Evolutionary conservation across 768 basidiomycete species (phyloP), one percentile per base, ranked within the genome.

Genomic region (Imleria badia): DNA sequence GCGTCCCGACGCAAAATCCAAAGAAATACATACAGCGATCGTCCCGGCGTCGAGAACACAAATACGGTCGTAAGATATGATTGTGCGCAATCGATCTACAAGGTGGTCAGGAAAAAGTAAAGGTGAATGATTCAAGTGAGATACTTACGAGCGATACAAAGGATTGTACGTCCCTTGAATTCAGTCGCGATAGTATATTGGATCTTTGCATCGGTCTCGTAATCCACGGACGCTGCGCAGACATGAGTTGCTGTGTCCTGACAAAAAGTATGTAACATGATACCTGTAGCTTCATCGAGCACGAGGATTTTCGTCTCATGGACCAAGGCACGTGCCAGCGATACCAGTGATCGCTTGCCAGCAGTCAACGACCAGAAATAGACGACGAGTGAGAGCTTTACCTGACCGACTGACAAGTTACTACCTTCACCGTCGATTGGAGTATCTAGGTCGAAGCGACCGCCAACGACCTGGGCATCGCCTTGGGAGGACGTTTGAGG

Each of bases 151-250:
- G 90, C 90, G 56, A 95, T 94, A 69, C 89, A 93, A 15, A 95
- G 72, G 51, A 95, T 81, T 0, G 94, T 96, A 59, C 86, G 84
- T 68, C 92, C 86, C 41, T 79, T 74, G 75, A 96, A 98, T 75
- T 89, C 87, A 45, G 77, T 76, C 2, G 90, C 80, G 58, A 98
- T 96, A 6, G 94, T 96, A 58, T 89, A 81, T 67, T 97, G 94
- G 55, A 98, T 94, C 68, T 90, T 91, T 53, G 84, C 76, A 73
- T 97, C 94, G 1, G 92, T 95, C 71, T 91, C 91, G 60, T 86
- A 89, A 61, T 94, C 91, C 29, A 94, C 90, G 12, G 88, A 89
- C n/a, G 90, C 90, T 81, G 55, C 22, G 22, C 12, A 11, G 17
- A 45, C 6, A 14, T 63, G 30, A 54, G 40, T 6, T 39, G 20